Evolutionary conservation across 306 rosid genomes (phyloP), one percentile per base, ranked within the genome.

Genomic region (Luffa acutangula): DNA sequence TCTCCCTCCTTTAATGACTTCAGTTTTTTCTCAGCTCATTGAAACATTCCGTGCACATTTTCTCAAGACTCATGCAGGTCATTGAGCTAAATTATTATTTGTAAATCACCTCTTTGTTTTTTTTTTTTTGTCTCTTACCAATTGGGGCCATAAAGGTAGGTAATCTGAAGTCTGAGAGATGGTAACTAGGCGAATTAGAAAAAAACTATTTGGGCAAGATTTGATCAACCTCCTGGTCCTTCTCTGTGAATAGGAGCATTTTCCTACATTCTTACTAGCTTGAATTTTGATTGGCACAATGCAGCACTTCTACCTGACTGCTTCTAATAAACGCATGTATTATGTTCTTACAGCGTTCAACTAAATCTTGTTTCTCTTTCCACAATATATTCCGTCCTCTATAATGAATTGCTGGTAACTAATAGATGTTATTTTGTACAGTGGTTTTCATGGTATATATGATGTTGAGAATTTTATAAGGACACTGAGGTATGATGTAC

Each of bases 361-460:
- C 33, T 74, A 17, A 15, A 48, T 49, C 20, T 72, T 4, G 15
- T 74, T 49, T 51, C 3, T 25, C 41, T 3, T 51, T 31, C 9
- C 33, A 34, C 43, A 48, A 3, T 31, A 49, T 34, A 48, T 49
- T 73, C 43, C 20, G 33, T 15, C 53, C 18, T 48, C 46, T 18
- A 58, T 13, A 60, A n/a, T 31, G 39, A 45, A 45, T 53, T 75
- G 51, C 33, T 12, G 34, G 41, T 76, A 57, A 76, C 6, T 7
- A 33, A 33, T 62, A 9, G 17, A 54, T 64, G 80, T 79, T 78
- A 17, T 79, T 82, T 49, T 63, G 37, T 83, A 85, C 87, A 95
- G 99, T 54, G 99, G 99, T 82, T 95, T 95, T 82, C 89, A 81
- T 72, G 97, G 99, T 77, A 93, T 95, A 87, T 95, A 95, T 80